Conservation (phyloP, 495 filamentous ascomycete genomes). For the Neurospora cerealis region DNA sequence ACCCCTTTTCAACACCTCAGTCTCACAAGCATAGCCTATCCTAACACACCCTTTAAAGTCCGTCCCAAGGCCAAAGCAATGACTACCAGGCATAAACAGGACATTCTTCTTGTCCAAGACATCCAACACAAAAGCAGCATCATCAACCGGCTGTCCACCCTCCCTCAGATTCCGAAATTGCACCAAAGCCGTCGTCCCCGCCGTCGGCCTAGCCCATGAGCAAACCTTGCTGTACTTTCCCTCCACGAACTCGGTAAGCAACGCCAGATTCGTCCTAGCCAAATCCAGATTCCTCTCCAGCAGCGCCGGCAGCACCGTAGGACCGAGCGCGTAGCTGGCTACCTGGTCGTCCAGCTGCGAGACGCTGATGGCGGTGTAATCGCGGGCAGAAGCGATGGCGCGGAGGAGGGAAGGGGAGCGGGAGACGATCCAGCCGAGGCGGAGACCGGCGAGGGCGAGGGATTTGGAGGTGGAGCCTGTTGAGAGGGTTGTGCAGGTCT, state of each 20-base stretch:
- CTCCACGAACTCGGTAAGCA: slow-evolving; percentile 60
- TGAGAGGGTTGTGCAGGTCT: slow-evolving; percentile 36
- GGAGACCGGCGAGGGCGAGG: slow-evolving; percentile 73
- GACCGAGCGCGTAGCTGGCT: slow-evolving; percentile 61
- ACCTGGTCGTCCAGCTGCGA: slow-evolving; percentile 73
- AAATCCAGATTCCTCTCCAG: slow-evolving; percentile 60
- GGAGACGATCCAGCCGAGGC: slow-evolving; percentile 75
- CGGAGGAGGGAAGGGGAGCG: slow-evolving; percentile 53
- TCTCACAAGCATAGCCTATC: slow-evolving; percentile 70
- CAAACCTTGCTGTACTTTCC: slow-evolving; percentile 48
- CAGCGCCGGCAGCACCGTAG: slow-evolving; percentile 53
- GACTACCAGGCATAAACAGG: slow-evolving; percentile 67
- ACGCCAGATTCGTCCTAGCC: slow-evolving; percentile 56
- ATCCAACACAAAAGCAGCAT: slow-evolving; percentile 59
- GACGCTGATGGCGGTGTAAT: slow-evolving; percentile 84
- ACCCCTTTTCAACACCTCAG: slow-evolving; percentile 57
- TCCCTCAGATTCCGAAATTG: slow-evolving; percentile 41
- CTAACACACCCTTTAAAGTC: slow-evolving; percentile 75
- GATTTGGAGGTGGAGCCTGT: slow-evolving; percentile 84
- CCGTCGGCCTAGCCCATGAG: slow-evolving; percentile 64
- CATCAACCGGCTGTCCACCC: slow-evolving; percentile 58
- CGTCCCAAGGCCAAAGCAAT: slow-evolving; percentile 58
- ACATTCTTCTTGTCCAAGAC: slow-evolving; percentile 62
- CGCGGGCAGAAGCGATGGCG: slow-evolving; percentile 52
- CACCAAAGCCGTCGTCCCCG: slow-evolving; percentile 76